Conservation (phyloP, 129 eudicot species). For the Cynara cardunculus region DNA sequence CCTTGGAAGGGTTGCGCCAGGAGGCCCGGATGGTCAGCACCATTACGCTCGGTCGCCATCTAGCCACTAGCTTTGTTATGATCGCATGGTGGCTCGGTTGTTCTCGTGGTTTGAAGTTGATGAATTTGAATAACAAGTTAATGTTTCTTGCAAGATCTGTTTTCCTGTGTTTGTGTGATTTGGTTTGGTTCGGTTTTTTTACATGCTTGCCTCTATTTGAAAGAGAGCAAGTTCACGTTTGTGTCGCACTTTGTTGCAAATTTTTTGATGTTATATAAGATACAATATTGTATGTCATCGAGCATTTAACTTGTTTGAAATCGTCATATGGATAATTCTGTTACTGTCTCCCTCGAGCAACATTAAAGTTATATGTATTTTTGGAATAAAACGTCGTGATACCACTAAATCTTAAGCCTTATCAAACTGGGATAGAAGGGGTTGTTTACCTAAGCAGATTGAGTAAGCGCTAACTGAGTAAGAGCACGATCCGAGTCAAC, state of each 20-base stretch:
- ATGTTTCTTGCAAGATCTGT: neutral
- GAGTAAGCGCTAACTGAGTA: neutral
- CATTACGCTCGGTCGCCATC: constrained; percentile 9
- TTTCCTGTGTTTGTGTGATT: neutral
- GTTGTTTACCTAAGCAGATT: neutral
- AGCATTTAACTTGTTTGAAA: neutral
- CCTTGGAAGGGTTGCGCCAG: constrained; percentile 26
- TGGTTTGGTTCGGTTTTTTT: neutral
- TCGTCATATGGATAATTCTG: neutral
- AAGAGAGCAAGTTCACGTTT: constrained; percentile 9
- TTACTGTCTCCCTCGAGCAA: neutral
- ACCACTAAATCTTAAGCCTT: neutral
- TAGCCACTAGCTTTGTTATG: constrained; percentile 12
- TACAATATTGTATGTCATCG: neutral
- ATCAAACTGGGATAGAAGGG: neutral
- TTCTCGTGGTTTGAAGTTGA: constrained; percentile 11
- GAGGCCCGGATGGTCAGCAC: constrained; percentile 34
- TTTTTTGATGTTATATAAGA: neutral
- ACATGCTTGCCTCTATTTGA: constrained; percentile 8
- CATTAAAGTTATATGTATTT: neutral
- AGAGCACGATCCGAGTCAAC: neutral
- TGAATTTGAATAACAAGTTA: neutral
- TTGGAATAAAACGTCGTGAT: neutral
- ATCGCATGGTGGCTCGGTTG: neutral
- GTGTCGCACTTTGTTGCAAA: neutral